A percentile compares a stretch with the other conserved stretches of the same genome.
These are phyloP conservation scores for Trichoderma hamatum DNA, from an alignment of 2,329 filamentous ascomycete species.

Conservation along the genomic window DNA sequence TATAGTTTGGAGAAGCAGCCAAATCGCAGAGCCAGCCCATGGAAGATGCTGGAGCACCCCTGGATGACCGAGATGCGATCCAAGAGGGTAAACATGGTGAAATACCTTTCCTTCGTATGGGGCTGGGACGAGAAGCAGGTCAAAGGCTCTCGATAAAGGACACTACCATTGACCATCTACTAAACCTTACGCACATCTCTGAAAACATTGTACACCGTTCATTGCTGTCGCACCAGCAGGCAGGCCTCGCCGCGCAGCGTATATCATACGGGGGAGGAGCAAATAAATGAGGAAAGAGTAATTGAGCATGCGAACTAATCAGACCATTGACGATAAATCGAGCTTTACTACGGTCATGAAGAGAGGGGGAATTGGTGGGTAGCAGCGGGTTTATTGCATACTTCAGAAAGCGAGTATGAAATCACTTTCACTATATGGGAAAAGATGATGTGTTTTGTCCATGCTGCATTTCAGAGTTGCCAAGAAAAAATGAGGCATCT, in stretches of 20 bases:
- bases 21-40: conserved; percentile 83
- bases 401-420: background rate
- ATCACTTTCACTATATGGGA: background rate
- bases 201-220: background rate
- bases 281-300: background rate
- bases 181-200: background rate
- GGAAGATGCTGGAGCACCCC: conserved; percentile 98
- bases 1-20: conserved; percentile 90
- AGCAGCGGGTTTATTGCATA: background rate
- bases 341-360: background rate
- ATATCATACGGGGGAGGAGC: background rate
- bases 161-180: background rate
- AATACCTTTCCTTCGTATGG: conserved; percentile 94
- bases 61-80: conserved; percentile 97
- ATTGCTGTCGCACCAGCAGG: conserved; percentile 14
- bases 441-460: background rate
- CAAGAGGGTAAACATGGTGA: conserved; percentile 96
- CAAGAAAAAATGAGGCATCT: background rate
- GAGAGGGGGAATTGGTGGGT: background rate
- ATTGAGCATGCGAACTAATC: background rate
- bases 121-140: conserved; percentile 75
- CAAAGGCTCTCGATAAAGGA: conserved; percentile 3
- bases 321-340: background rate
- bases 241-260: conserved; percentile 10
- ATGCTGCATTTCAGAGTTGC: conserved; percentile 11